These are phyloP conservation scores for Ophiocytium majus DNA, from an alignment of 352 stramenopile genomes.

Conservation along the genomic window DNA sequence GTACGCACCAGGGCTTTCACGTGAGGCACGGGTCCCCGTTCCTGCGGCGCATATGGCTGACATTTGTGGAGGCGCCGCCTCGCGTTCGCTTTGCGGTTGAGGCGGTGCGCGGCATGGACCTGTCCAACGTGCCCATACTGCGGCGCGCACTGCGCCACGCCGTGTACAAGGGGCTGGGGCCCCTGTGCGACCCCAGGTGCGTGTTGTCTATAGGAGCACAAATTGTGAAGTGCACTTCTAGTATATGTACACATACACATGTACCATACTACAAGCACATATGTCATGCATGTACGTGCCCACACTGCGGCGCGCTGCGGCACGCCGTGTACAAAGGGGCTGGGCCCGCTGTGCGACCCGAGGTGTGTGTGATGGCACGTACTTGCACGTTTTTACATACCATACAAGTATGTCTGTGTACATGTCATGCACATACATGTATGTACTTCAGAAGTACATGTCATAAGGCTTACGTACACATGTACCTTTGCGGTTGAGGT, in stretches of 20 bases:
- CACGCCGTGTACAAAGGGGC: too few relatives aligned
- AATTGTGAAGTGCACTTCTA: background rate
- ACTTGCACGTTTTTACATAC: background rate
- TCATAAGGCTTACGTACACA: too few relatives aligned
- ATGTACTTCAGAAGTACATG: too few relatives aligned
- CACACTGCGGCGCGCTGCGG: too few relatives aligned
- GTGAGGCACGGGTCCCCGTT: conserved; percentile 33
- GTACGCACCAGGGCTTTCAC: background rate
- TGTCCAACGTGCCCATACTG: conserved; percentile 46
- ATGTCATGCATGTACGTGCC: too few relatives aligned
- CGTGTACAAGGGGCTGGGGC: conserved; percentile 39
- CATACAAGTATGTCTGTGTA: conserved; percentile 20
- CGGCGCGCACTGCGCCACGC: conserved; percentile 37
- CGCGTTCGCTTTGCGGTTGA: conserved; percentile 41
- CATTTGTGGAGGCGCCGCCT: conserved; percentile 34
- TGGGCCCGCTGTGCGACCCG: background rate
- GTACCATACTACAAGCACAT: too few relatives aligned
- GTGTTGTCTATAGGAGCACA: background rate
- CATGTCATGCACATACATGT: conserved; percentile 23
- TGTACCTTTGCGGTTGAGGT: conserved; percentile 37
- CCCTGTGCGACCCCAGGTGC: conserved; percentile 42
- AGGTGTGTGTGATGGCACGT: background rate
- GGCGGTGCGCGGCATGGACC: conserved; percentile 44
- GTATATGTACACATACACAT: too few relatives aligned
- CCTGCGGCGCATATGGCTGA: conserved; percentile 38